These are phyloP conservation scores for Houttuynia cordata DNA, from an alignment of 164 flowering plant genomes.

Conservation along the genomic window DNA sequence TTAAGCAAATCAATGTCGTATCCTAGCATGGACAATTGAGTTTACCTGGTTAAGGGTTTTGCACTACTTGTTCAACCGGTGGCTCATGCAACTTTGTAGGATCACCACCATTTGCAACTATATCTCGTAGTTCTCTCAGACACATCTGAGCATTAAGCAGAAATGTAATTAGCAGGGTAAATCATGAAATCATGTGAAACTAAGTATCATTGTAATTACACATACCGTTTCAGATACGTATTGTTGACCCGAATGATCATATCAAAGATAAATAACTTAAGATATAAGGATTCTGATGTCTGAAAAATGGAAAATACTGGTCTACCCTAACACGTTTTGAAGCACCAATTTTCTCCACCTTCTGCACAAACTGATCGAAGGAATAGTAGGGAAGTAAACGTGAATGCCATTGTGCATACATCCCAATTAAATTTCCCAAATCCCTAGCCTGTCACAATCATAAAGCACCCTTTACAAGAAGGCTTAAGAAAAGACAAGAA, in stretches of 20 bases:
- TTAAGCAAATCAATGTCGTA: too few species aligned
- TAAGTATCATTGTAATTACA: not conserved
- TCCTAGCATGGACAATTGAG: not conserved
- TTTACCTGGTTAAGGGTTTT: constrained; percentile 42
- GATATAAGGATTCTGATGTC: too few species aligned
- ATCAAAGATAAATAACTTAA: not conserved
- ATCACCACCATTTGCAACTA: constrained; percentile 76
- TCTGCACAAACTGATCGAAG: constrained; percentile 69
- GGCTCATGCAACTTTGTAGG: constrained; percentile 60
- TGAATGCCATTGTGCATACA: constrained; percentile 76
- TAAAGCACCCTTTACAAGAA: not conserved
- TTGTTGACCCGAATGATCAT: not conserved
- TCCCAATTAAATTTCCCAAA: constrained; percentile 47
- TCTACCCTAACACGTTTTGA: constrained; percentile 12
- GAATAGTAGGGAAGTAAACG: constrained; percentile 71
- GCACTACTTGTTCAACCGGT: constrained; percentile 23
- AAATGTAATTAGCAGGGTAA: not conserved
- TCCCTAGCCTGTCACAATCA: constrained; percentile 37
- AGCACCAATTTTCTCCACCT: constrained; percentile 71
- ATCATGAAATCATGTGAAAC: not conserved
- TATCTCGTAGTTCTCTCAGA: constrained; percentile 55
- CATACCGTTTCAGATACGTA: not conserved
- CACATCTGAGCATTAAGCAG: constrained; percentile 20
- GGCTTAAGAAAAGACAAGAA: not conserved
- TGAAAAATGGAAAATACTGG: not conserved